Evolutionary conservation across 257 asterid species (phyloP), one percentile per base, ranked within the genome.

Genomic region (Solanum sejunctum): DNA sequence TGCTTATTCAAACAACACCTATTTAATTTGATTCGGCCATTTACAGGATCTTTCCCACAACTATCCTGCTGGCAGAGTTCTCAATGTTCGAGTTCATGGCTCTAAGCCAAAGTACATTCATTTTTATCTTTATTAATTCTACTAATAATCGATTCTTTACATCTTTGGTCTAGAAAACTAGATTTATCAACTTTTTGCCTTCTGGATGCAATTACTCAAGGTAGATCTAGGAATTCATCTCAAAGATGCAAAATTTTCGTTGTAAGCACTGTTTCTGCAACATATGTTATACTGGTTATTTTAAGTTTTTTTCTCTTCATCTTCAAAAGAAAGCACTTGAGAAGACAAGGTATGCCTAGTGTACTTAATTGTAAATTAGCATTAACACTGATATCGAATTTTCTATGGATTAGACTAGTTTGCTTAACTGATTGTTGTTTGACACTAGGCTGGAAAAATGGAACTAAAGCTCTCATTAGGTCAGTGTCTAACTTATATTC

Each of bases 11-110:
- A 81, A 81, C 41, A 58, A 8, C 58, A 73, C 81, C 0, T 72
- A 83, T 58, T 70, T 28, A 86, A 82, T 70, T 51, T 86, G 75
- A 80, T 82, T 86, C 60, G 64, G 77, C n/a, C 73, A 81, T 32
- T 58, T 81, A 36, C 23, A 58, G n/a, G 84, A 81, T 39, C 70
- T 81, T 58, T 21, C 73, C 1, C 41, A 41, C 17, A 81, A 81
- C 70, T 39, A 7, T n/a, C 1, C 84, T 56, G 20, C 1, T 5
- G 84, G 84, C 8, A 58, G 55, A 56, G 56, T n/a, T 58, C 84
- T 81, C 36, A 57, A 81, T 58, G 84, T 58, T 81, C 84, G 84
- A 36, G 57, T 81, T 81, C 57, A 2, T 81, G 69, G 71, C 13
- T 81, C 57, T 12, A 10, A n/a, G 21, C 57, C 55, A 81, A 81